Base-by-base conservation (phyloP, 768 basidiomycete genomes). In the Lentinula detonsa region DNA sequence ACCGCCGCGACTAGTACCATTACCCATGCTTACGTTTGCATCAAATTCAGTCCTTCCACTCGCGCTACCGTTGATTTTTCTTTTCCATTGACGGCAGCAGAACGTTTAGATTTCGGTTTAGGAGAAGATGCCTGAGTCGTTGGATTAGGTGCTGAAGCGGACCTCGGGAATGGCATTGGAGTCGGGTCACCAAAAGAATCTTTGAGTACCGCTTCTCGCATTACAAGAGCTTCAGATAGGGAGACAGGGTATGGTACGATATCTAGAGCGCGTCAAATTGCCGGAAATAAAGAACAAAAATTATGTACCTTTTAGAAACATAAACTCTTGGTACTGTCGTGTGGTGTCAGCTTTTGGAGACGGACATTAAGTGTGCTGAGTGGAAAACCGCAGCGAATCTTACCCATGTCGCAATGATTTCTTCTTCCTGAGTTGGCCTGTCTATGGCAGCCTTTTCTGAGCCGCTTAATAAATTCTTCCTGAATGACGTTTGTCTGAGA, bases 401-500 rank as follows among this genome's bases (percentile, higher is more conserved):
- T 63, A 93, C 92, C 87, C 79, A 93, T 82, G 70, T 95, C 91
- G 43, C 79, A 76, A 64, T 93, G 91, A 60, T 77, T 81, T 62
- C 90, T 80, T 61, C 80, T 78, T 54, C 85, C 82, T 16, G 78
- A 75, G 61, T 75, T 75, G 9, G 90, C 89, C 67, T 87, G 83
- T 53, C 80, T 79, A 61, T 88, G 84, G 11, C 87, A 88, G 28
- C 86, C 85, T 70, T 84, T 82, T 16, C 84, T 80, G 68, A 93
- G 78, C 53, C 85, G 81, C 71, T 90, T 90, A 59, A 94, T 82
- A 70, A 93, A 94, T 68, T 93, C 90, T 74, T 95, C 92, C 93
- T 95, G 68, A 39, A 50, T 57, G 52, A 57, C 43, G 58, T 62
- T 51, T 61, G 53, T 60, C 39, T 42, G 50, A 48, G 40, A 49